Base-by-base conservation (phyloP, 208 protist genomes). In the Acanthamoeba lenticulata region DNA sequence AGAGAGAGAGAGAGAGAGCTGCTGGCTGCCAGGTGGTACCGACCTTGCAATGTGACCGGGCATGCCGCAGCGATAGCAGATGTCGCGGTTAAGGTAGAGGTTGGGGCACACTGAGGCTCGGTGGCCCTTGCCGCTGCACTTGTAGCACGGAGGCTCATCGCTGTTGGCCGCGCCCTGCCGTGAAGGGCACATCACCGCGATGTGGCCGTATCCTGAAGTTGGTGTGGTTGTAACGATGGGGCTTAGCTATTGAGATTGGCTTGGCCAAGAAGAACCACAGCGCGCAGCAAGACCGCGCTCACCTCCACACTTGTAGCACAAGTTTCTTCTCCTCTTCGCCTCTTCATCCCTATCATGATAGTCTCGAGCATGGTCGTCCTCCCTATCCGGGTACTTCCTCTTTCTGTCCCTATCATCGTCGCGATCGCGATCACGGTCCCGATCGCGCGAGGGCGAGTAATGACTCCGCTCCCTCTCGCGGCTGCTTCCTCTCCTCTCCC, bases 241-340 rank as follows among this genome's bases (percentile, higher is more conserved):
- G n/a, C n/a, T n/a, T n/a, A n/a, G n/a, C n/a, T n/a, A n/a, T n/a
- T n/a, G n/a, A n/a, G n/a, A n/a, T n/a, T 40, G 29, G n/a, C 9
- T 15, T 77, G 13, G 65, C 11, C 27, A 77, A 40, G 17, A 29
- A 7, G n/a, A 9, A 77, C 27, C 24, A 42, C 38, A 88, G 17
- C 44, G 32, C 34, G 83, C n/a, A 40, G 49, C 49, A 9, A 32
- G 34, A 85, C 36, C n/a, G n/a, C n/a, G n/a, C 89, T 49, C 44
- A 93, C 89, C 89, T 74, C 89, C 89, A 81, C 89, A 93, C 49
- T 93, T 93, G 49, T 45, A 93, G 65, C 89, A 93, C 57, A 83
- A 40, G 67, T 93, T 93, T 42, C 81, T 93, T 40, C 89, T 93
- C 32, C 89, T 74, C 62, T 93, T 93, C 42, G 65, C 29, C n/a